Evolutionary conservation across 2,329 filamentous ascomycete genomes (phyloP).

Genomic region (Fusarium compactum): DNA sequence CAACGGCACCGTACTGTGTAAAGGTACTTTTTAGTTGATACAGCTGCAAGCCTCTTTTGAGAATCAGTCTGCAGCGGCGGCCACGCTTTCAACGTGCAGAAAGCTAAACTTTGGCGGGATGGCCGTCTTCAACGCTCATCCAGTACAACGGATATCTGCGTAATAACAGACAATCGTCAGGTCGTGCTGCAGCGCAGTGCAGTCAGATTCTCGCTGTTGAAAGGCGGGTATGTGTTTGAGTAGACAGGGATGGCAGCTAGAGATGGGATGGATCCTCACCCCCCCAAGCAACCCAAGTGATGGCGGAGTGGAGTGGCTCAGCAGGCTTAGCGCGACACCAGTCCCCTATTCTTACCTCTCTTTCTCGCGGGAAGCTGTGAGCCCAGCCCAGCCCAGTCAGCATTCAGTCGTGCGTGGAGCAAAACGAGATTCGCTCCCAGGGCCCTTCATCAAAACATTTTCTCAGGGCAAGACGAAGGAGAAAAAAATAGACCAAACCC

Average conservation of each 20-base stretch:
- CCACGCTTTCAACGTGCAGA: conserved; percentile 17
- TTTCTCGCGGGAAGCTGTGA: conserved; percentile 35
- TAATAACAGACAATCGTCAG: not conserved
- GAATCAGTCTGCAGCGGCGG: not conserved
- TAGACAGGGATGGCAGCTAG: conserved; percentile 36
- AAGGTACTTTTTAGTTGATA: not conserved
- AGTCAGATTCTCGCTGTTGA: conserved; percentile 30
- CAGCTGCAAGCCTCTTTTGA: conserved; percentile 13
- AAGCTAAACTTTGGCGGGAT: conserved; percentile 30
- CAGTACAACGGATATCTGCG: conserved; percentile 6
- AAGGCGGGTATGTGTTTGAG: conserved; percentile 21
- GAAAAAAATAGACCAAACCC: conserved; percentile 40
- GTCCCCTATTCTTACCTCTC: conserved; percentile 49
- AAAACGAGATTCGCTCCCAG: conserved; percentile 46
- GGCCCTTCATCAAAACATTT: conserved; percentile 49
- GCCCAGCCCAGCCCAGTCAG: conserved; percentile 14
- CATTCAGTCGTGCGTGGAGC: conserved; percentile 30
- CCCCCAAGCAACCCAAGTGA: conserved; percentile 39
- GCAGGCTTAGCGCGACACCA: conserved; percentile 47
- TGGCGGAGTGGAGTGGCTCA: conserved; percentile 50
- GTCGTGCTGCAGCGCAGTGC: conserved; percentile 9
- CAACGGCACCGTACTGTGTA: conserved; percentile 6
- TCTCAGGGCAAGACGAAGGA: conserved; percentile 26
- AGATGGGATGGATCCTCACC: conserved; percentile 44
- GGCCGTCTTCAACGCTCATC: conserved; percentile 25